phyloP scores from a whole-genome alignment of 164 flowering plant genomes.

The Nymphaea colorata region DNA sequence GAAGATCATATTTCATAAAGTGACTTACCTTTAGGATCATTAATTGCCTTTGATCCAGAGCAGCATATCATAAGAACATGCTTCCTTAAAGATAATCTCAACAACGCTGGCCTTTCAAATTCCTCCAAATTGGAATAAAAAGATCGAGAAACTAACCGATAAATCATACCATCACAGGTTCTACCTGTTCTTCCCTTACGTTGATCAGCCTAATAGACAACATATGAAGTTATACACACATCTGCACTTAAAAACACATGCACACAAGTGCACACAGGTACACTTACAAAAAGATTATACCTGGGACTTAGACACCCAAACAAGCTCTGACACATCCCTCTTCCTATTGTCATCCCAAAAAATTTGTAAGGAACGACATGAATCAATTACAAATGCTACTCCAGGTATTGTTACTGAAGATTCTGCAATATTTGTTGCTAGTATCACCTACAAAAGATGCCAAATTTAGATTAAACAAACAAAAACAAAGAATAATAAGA shows the following conservation, averaged over 20 bases:
- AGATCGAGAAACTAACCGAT: constrained; percentile 62
- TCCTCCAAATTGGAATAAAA: constrained; percentile 52
- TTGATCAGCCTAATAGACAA: constrained; percentile 68
- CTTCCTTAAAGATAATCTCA: constrained; percentile 62
- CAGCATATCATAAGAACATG: constrained; percentile 81
- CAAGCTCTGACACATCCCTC: constrained; percentile 61
- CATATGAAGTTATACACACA: not conserved
- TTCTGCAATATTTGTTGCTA: constrained; percentile 98
- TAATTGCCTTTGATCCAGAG: constrained; percentile 72
- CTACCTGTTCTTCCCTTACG: constrained; percentile 93
- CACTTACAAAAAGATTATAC: constrained; percentile 18
- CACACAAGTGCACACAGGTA: too few species aligned
- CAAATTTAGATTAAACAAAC: not conserved
- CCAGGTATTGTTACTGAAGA: constrained; percentile 98
- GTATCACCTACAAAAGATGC: constrained; percentile 51
- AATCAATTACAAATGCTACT: constrained; percentile 93
- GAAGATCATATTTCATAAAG: too few species aligned
- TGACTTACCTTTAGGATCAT: constrained; percentile 72
- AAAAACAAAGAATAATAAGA: not conserved
- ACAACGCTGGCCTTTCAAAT: constrained; percentile 62
- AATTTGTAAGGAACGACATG: constrained; percentile 91
- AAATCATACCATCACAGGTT: constrained; percentile 89
- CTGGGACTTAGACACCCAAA: constrained; percentile 97
- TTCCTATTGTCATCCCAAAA: constrained; percentile 59
- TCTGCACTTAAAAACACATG: not conserved